Evolutionary conservation across 352 stramenopile species (phyloP).

Genomic region (Globisporangium yorkense): DNA sequence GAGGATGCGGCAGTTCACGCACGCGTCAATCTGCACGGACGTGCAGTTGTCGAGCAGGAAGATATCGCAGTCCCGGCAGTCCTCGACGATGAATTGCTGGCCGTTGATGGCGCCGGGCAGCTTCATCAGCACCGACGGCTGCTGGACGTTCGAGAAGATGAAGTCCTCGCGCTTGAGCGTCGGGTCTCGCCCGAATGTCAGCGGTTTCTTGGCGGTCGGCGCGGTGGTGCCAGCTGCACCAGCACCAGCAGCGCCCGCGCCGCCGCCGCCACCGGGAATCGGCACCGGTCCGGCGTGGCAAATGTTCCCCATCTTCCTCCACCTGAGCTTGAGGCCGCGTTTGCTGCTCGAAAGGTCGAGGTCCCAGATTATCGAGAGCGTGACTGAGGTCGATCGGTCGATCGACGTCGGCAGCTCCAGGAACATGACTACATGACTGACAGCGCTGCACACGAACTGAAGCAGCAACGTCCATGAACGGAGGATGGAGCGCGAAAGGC

Average conservation of each 20-base stretch:
- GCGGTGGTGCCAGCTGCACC: neutral
- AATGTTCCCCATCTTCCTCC: slow-evolving; percentile 44
- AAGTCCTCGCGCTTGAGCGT: slow-evolving; percentile 66
- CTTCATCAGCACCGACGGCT: slow-evolving; percentile 39
- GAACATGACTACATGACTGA: too few relatives aligned
- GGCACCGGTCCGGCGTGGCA: slow-evolving; percentile 37
- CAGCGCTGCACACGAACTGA: too few relatives aligned
- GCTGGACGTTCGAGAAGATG: slow-evolving; percentile 46
- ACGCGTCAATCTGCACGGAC: slow-evolving; percentile 74
- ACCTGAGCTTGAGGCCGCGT: too few relatives aligned
- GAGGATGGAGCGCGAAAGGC: neutral
- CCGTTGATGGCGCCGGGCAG: slow-evolving; percentile 57
- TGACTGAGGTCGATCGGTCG: too few relatives aligned
- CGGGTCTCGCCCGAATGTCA: slow-evolving; percentile 55
- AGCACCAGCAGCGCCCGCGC: neutral
- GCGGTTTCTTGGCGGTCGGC: slow-evolving; percentile 11
- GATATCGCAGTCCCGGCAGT: slow-evolving; percentile 67
- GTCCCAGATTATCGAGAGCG: too few relatives aligned
- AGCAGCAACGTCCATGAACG: too few relatives aligned
- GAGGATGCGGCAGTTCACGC: slow-evolving; percentile 61
- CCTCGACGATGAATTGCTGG: slow-evolving; percentile 78
- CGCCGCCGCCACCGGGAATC: neutral
- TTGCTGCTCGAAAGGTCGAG: too few relatives aligned
- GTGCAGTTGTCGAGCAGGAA: slow-evolving; percentile 74
- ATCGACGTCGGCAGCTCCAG: too few relatives aligned